Evolutionary conservation across 306 rosid species (phyloP).

Genomic region (Gastrolobium villosum): DNA sequence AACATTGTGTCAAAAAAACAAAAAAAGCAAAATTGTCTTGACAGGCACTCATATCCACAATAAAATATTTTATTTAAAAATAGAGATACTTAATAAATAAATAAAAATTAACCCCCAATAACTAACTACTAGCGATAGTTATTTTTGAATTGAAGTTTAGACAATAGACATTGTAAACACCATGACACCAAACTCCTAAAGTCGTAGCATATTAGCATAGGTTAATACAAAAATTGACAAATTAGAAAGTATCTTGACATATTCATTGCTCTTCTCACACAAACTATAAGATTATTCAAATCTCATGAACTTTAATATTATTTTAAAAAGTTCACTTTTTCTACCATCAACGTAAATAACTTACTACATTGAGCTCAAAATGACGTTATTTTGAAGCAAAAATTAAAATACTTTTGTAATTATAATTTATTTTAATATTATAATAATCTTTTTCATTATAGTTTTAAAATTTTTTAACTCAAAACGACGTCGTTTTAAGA

Average conservation of each 20-base stretch:
- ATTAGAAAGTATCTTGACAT: not conserved
- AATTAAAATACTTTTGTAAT: too few species aligned
- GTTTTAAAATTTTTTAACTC: too few species aligned
- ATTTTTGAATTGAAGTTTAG: not conserved
- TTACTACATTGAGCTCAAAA: too few species aligned
- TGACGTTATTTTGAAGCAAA: too few species aligned
- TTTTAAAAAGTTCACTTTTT: too few species aligned
- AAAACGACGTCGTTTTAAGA: too few species aligned
- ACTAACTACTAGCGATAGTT: not conserved
- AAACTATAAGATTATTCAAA: not conserved
- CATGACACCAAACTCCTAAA: conserved; percentile 7
- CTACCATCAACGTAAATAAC: too few species aligned
- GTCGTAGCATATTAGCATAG: not conserved
- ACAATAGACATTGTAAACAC: not conserved
- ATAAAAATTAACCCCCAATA: not conserved
- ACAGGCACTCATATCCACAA: not conserved
- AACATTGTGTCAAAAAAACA: too few species aligned
- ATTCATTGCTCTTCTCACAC: conserved; percentile 1
- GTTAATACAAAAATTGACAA: conserved; percentile 12
- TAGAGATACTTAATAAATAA: not conserved
- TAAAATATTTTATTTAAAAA: not conserved
- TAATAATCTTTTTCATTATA: too few species aligned
- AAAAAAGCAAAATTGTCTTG: not conserved
- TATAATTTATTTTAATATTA: too few species aligned
- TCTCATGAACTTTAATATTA: not conserved